Evolutionary conservation across 1,284 basidiomycete species (phyloP).

Genomic region (Puccinia sorghi): DNA sequence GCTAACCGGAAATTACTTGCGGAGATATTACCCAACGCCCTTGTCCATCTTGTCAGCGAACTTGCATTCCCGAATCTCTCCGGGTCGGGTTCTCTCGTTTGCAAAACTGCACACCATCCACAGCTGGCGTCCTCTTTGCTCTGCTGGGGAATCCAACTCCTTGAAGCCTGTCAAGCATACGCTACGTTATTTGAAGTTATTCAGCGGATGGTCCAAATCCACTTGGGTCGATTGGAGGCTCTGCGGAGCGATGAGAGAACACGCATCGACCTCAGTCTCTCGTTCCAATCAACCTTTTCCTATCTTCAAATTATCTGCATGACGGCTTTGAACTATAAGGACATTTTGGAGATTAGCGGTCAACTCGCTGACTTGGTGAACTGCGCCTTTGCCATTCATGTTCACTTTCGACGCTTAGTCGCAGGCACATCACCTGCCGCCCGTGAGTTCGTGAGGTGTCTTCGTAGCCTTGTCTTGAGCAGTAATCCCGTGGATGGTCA

Average conservation of each 20-base stretch:
- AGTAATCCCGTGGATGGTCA: conserved; percentile 28
- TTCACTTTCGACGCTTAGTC: conserved; percentile 35
- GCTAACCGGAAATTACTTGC: conserved; percentile 44
- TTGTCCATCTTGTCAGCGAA: conserved; percentile 37
- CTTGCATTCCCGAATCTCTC: conserved; percentile 10
- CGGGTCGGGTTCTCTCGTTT: not conserved
- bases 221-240: conserved; percentile 32
- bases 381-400: conserved; percentile 22
- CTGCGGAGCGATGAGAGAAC: conserved; percentile 23
- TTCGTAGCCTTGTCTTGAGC: conserved; percentile 36
- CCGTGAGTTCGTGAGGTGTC: conserved; percentile 29
- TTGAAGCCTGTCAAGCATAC: conserved; percentile 39
- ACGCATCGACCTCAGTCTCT: conserved; percentile 11
- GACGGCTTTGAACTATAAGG: conserved; percentile 20
- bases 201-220: conserved; percentile 29
- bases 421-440: not conserved
- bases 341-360: conserved; percentile 37
- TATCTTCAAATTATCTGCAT: conserved; percentile 44
- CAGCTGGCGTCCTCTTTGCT: conserved; percentile 40
- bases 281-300: conserved; percentile 20
- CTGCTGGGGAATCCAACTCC: conserved; percentile 41
- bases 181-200: conserved; percentile 34
- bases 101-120: conserved; percentile 7
- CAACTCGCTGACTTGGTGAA: conserved; percentile 29
- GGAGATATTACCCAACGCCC: conserved; percentile 37